These are phyloP conservation scores for Xylariaceae sp. DNA, from an alignment of 2,329 filamentous ascomycete genomes.

Conservation along the genomic window DNA sequence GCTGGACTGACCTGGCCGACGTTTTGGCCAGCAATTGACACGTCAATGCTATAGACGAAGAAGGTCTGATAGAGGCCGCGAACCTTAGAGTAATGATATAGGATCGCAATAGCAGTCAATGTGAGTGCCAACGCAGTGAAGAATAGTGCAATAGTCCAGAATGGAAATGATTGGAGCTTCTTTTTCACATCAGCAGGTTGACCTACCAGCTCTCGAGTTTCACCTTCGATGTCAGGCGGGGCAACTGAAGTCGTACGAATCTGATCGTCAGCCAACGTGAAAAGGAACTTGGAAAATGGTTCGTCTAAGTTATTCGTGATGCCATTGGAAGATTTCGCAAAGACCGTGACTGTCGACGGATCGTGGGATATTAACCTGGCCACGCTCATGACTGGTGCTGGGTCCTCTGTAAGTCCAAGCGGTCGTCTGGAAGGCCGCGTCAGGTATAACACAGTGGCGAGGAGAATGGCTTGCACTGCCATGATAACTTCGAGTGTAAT, in stretches of 20 bases:
- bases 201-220: too few species aligned
- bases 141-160: background rate
- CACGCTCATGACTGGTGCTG: constrained; percentile 20
- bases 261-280: too few species aligned
- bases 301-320: background rate
- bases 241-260: too few species aligned
- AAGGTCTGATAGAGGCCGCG: constrained; percentile 25
- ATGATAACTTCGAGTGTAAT: constrained; percentile 25
- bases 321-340: constrained; percentile 2
- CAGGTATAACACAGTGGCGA: constrained; percentile 10
- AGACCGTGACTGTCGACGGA: too few species aligned
- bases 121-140: background rate
- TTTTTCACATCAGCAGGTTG: too few species aligned
- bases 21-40: constrained; percentile 18
- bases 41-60: constrained; percentile 25
- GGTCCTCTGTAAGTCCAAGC: constrained; percentile 21
- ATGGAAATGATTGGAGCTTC: too few species aligned
- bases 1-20: constrained; percentile 24
- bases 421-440: constrained; percentile 23
- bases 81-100: constrained; percentile 15
- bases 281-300: too few species aligned
- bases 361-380: constrained; percentile 21
- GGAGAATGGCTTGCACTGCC: constrained; percentile 12
- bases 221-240: too few species aligned
- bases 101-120: background rate